These are phyloP conservation scores for Apiospora rasikravindrae DNA, from an alignment of 2,329 filamentous ascomycete species.

Conservation along the genomic window DNA sequence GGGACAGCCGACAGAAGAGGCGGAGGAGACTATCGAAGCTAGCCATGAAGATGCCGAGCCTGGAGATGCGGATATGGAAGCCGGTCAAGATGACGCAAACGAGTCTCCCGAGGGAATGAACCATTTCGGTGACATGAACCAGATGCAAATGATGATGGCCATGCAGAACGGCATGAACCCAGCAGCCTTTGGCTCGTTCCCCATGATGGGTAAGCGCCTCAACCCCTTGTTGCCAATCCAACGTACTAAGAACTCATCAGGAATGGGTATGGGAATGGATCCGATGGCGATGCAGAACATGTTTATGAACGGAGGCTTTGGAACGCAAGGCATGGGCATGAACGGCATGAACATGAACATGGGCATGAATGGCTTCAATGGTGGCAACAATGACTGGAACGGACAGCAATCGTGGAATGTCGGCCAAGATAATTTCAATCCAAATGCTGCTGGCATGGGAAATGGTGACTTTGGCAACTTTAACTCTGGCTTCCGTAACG, in stretches of 20 bases:
- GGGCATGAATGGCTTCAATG: conserved; percentile 73
- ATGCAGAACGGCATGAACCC: conserved; percentile 72
- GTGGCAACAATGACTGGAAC: conserved; percentile 79
- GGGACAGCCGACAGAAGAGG: conserved; percentile 21
- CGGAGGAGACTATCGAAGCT: conserved; percentile 10
- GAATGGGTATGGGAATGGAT: conserved; percentile 89
- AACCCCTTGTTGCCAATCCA: neutral
- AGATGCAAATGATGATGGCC: conserved; percentile 83
- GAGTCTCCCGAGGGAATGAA: conserved; percentile 63
- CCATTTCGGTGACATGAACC: conserved; percentile 69
- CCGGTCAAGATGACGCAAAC: conserved; percentile 46
- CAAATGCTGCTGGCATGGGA: conserved; percentile 82
- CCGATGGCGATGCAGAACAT: conserved; percentile 75
- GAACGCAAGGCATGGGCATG: conserved; percentile 76
- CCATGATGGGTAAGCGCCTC: conserved; percentile 82
- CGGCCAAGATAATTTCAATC: conserved; percentile 88
- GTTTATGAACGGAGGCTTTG: conserved; percentile 80
- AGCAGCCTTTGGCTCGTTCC: conserved; percentile 61
- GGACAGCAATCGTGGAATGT: conserved; percentile 82
- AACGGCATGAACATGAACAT: conserved; percentile 79
- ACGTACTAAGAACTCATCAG: conserved; percentile 45
- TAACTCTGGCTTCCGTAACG: conserved; percentile 79
- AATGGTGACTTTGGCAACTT: conserved; percentile 80
- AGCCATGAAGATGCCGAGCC: conserved; percentile 38
- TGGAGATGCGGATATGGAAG: conserved; percentile 37